Evolutionary conservation across 106 monocot species (phyloP).

Genomic region (Dendrobium nobile): DNA sequence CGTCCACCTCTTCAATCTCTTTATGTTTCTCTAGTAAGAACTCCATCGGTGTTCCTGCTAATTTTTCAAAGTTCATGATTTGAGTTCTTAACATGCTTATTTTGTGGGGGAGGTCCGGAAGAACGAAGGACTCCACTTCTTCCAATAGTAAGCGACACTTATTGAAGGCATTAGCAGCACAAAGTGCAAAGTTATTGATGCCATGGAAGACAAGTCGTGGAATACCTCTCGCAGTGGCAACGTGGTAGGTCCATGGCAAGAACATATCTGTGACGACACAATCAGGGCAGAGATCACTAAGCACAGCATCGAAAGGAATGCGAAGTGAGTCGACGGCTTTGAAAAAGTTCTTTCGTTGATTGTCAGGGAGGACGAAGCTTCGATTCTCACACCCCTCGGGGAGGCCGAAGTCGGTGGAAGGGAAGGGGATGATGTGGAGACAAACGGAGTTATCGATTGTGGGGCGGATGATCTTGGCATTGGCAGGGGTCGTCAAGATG

Average conservation of each 20-base stretch:
- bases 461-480: no score
- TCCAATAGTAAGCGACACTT: not conserved
- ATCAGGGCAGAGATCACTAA: no score
- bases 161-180: not conserved
- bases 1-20: not conserved
- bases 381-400: no score
- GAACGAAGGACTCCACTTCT: not conserved
- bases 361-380: no score
- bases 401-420: no score
- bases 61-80: not conserved
- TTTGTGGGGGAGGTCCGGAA: slow-evolving; percentile 25
- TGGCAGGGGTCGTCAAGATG: no score
- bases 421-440: no score
- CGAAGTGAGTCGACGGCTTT: no score
- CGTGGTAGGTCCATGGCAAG: not conserved
- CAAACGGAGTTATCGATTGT: no score
- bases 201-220: slow-evolving; percentile 31
- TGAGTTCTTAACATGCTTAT: slow-evolving; percentile 13
- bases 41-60: not conserved
- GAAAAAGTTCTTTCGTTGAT: no score
- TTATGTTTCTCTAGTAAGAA: not conserved
- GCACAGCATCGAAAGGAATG: no score
- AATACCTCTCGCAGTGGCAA: slow-evolving; percentile 5
- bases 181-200: slow-evolving; percentile 20
- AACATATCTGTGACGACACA: no score